Evolutionary conservation across 179 eudicot genomes (phyloP).

Genomic region (Carnegiea gigantea): DNA sequence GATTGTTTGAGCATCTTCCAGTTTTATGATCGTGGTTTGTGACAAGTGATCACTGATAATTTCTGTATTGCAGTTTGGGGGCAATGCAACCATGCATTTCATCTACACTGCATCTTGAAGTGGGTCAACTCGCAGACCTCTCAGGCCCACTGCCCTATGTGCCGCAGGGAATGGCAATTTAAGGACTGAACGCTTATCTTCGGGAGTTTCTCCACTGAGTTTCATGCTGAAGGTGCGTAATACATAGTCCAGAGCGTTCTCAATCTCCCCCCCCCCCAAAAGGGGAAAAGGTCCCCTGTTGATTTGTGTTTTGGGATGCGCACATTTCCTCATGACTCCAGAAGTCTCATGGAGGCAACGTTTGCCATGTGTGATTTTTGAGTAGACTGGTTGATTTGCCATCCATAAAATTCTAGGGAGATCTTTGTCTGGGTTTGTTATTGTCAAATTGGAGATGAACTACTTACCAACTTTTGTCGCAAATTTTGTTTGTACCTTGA

Average conservation of each 20-base stretch:
- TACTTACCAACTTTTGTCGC: not conserved
- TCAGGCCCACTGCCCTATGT: slow-evolving; percentile 95
- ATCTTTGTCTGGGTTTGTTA: not conserved
- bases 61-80: slow-evolving; percentile 76
- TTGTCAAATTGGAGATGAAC: not conserved
- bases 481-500: not conserved
- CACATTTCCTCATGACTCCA: not conserved
- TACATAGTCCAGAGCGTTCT: not conserved
- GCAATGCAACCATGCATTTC: slow-evolving; percentile 94
- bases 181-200: slow-evolving; percentile 44
- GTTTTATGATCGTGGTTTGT: not conserved
- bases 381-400: not conserved
- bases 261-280: not conserved
- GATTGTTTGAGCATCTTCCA: not conserved
- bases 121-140: slow-evolving; percentile 92
- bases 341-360: not conserved
- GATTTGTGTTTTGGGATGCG: not conserved
- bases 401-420: not conserved
- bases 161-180: slow-evolving; percentile 91
- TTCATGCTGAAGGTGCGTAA: not conserved
- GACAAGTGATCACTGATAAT: not conserved
- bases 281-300: not conserved
- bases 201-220: not conserved
- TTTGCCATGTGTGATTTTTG: not conserved
- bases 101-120: slow-evolving; percentile 94